Evolutionary conservation across 106 monocot genomes (phyloP).

Genomic region (Apostasia ramifera): DNA sequence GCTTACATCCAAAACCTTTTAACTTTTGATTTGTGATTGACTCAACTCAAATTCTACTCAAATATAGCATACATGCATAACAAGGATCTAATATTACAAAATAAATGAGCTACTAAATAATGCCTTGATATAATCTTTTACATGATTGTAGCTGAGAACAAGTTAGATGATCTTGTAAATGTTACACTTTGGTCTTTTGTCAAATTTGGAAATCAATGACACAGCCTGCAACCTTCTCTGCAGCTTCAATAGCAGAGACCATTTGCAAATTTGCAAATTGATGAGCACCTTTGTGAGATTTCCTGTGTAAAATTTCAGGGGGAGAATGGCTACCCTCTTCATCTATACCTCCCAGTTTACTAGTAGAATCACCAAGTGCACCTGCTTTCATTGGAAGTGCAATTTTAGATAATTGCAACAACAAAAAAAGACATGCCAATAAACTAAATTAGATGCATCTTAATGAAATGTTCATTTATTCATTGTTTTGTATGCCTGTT

Average conservation of each 20-base stretch:
- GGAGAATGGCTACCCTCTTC: background rate
- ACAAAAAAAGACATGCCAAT: background rate
- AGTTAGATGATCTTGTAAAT: background rate
- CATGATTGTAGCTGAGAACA: background rate
- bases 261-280: background rate
- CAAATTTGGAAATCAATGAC: constrained; percentile 40
- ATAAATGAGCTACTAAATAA: too few species aligned
- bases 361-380: background rate
- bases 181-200: background rate
- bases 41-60: too few species aligned
- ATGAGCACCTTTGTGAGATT: background rate
- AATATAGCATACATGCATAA: too few species aligned
- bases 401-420: background rate
- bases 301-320: background rate
- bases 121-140: too few species aligned
- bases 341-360: background rate
- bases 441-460: too few species aligned
- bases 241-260: constrained; percentile 16
- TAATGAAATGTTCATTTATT: too few species aligned
- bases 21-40: too few species aligned
- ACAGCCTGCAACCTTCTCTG: constrained; percentile 25
- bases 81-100: too few species aligned
- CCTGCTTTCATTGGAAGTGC: background rate
- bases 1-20: too few species aligned
- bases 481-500: too few species aligned